Base-by-base conservation (phyloP, 345 rosid species). In the Eutrema yunnanense region DNA sequence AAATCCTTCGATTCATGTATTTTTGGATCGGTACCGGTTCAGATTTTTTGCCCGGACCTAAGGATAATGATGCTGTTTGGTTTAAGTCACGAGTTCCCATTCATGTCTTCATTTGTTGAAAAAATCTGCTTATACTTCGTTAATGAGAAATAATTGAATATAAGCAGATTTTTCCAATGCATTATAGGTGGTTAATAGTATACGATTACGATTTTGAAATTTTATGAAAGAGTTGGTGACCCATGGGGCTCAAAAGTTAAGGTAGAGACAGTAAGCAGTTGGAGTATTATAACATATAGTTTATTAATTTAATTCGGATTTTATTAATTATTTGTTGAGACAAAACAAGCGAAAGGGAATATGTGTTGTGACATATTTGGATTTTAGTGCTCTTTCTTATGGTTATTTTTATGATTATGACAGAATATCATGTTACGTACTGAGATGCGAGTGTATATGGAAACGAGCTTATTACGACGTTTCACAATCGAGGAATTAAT, bases 361-460 rank as follows among this genome's bases (percentile, higher is more conserved):
- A 86, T 49, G 86, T 80, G 93, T 87, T 90, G 75, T 72, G 85
- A 82, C 85, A 82, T 75, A 73, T 87, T 90, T 81, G 90, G 81
- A 85, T 65, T 56, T 58, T 63, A 69, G 63, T 72, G 60, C 69
- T 60, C 46, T 75, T 72, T 72, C 47, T 32, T 79, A 66, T 54
- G 70, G 69, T 80, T 82, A 75, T 75, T 57, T 69, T 66, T 79
- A 70, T 42, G 51, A 67, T 54, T 84, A 83, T 73, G 83, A 81
- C 81, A 69, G 87, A 86, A 81, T 86, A 86, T 80, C 93, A 90
- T 69, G 86, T 86, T 81, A 81, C 64, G 74, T 78, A 69, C 75
- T 69, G 69, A 75, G 79, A 69, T 69, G 81, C 76, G 79, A 74
- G 72, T 80, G 82, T 81, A 71, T 79, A 80, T 82, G 86, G 77